Base-by-base conservation (phyloP, 2,329 filamentous ascomycete species). In the Colletotrichum sp. region DNA sequence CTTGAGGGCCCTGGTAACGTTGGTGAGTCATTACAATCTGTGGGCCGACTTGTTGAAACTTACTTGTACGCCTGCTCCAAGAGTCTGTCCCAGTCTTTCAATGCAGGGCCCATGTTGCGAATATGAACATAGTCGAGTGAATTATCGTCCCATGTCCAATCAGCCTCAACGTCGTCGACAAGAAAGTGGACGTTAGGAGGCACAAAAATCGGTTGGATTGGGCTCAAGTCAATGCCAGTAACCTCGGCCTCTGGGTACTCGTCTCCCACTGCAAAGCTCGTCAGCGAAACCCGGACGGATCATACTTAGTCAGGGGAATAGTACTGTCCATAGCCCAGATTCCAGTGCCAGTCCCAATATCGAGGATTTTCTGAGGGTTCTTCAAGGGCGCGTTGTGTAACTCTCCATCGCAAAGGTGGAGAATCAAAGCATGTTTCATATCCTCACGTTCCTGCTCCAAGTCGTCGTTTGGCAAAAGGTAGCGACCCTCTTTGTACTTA, bases 91-190 rank as follows among this genome's bases (percentile, higher is more conserved):
- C 91, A 93, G 76, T 91, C 90, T 2, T 85, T 83, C 73, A 93
- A 87, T 43, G 88, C 87, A 26, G 91, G 91, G 3, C 88, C 83
- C 76, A 93, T 84, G 79, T 90, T 86, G 36, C 89, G 88, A 15
- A 89, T 88, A 81, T 93, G 92, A 75, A 94, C 89, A 79, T 89
- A 91, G 82, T 93, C 91, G 79, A 92, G 91, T 69, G 87, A 84
- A 55, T 89, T 81, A 0, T 84, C 82, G 8, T 87, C 84, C 60
- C 84, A 80, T 5, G 78, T 73, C 78, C 78, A 80, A 12, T 78
- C 78, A 15, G 79, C 65, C 66, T 81, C 77, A 4, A 79, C 43
- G 71, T 86, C 84, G 64, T 87, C 85, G 66, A 96, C 89, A 75
- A 82, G 81, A 1, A 87, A 74, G 70, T 84, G 76, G 13, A 78